Conservation (phyloP, 345 rosid genomes). For the Salix dunnii region DNA sequence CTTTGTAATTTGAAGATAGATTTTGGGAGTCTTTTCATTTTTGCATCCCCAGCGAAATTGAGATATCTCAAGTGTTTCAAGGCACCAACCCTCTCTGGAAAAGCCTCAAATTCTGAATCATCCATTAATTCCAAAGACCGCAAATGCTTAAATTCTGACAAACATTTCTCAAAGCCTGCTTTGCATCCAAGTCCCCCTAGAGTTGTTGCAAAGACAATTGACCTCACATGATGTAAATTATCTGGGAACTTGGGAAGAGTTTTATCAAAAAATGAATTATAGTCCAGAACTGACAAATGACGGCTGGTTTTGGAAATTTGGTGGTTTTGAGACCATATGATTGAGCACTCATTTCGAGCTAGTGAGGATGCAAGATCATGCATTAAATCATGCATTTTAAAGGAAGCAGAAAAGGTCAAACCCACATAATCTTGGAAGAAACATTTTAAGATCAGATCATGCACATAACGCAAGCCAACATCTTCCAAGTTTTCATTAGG, state of each 20-base stretch:
- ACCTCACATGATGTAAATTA: conserved; percentile 3
- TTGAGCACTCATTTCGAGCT: conserved; percentile 11
- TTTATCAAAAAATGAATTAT: not conserved
- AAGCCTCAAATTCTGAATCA: not conserved
- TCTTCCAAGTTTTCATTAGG: not conserved
- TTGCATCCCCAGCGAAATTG: not conserved
- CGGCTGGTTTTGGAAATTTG: conserved; percentile 6
- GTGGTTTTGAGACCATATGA: not conserved
- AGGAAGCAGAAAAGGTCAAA: not conserved
- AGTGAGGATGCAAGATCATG: conserved; percentile 28
- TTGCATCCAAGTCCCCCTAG: conserved; percentile 8
- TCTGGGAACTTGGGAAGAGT: not conserved
- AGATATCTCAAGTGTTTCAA: conserved; percentile 14
- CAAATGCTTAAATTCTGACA: not conserved
- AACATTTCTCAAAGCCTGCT: conserved; percentile 2
- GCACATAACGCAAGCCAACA: no score
- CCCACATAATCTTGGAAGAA: conserved; percentile 24
- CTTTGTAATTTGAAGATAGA: not conserved
- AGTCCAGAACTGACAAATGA: conserved; percentile 6
- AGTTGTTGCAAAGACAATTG: conserved; percentile 6
- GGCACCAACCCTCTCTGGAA: conserved; percentile 13
- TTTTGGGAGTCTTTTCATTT: not conserved
- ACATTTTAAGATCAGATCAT: conserved; percentile 11
- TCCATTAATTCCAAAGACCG: conserved; percentile 3
- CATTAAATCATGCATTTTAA: conserved; percentile 34